A percentile compares a stretch with the other conserved stretches of the same genome.
phyloP scores from a whole-genome alignment of 2,329 filamentous ascomycete species.

The Teratosphaeria zuluensis region DNA sequence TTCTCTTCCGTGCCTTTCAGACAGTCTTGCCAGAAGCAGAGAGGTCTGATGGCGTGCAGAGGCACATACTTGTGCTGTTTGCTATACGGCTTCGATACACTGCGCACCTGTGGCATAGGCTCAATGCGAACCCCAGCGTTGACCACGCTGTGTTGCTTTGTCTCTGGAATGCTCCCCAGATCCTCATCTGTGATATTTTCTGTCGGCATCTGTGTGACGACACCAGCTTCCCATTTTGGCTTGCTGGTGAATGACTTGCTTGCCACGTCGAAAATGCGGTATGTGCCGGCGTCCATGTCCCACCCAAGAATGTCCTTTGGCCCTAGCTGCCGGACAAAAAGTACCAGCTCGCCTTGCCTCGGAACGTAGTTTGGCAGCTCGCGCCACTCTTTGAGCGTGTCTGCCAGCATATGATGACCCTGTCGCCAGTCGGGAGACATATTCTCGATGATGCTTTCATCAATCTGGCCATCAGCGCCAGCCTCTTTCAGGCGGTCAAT shows the following conservation, averaged over 20 bases:
- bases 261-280: constrained; percentile 7
- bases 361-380: constrained; percentile 43
- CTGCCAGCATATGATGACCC: constrained; percentile 35
- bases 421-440: constrained; percentile 49
- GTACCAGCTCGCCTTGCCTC: constrained; percentile 47
- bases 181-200: constrained; percentile 37
- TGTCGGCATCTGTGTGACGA: constrained; percentile 43
- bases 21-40: constrained; percentile 44
- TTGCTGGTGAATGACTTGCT: constrained; percentile 6
- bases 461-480: constrained; percentile 25
- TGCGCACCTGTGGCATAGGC: constrained; percentile 41
- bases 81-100: constrained; percentile 40
- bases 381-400: constrained; percentile 33
- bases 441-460: constrained; percentile 39
- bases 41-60: constrained; percentile 45
- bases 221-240: constrained; percentile 48
- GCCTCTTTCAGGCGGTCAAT: constrained; percentile 38
- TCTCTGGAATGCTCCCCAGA: constrained; percentile 31
- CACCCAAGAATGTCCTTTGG: constrained; percentile 22
- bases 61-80: constrained; percentile 48
- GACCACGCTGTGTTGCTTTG: constrained; percentile 34
- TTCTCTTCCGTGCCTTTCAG: constrained; percentile 30
- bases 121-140: constrained; percentile 49
- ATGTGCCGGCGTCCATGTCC: constrained; percentile 16
- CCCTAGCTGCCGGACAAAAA: constrained; percentile 36